Evolutionary conservation across 805 yeast genomes (phyloP).

Genomic region (Tetrapisispora iriomotensis): DNA sequence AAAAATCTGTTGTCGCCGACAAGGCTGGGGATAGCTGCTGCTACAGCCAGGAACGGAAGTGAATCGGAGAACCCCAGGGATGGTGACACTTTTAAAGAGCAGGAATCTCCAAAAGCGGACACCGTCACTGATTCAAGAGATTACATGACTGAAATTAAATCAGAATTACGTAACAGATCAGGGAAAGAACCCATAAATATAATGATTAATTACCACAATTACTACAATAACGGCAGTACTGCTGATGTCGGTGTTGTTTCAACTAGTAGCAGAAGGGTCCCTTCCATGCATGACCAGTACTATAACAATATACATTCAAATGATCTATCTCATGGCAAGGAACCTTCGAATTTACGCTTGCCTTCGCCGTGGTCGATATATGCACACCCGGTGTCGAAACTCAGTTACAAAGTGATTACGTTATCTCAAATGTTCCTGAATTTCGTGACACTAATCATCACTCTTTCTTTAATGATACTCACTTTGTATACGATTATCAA

Average conservation of each 20-base stretch:
- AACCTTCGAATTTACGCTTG: slow-evolving; percentile 11
- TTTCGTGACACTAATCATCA: slow-evolving; percentile 36
- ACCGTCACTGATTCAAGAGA: background rate
- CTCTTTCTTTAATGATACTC: slow-evolving; percentile 34
- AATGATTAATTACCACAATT: slow-evolving; percentile 23
- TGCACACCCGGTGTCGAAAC: slow-evolving; percentile 42
- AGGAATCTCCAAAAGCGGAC: background rate
- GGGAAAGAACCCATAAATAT: slow-evolving; percentile 18
- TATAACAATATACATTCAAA: background rate
- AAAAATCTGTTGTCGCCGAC: slow-evolving; percentile 24
- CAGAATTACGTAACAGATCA: slow-evolving; percentile 12
- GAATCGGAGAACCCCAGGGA: slow-evolving; percentile 5
- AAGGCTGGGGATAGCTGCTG: slow-evolving; percentile 23
- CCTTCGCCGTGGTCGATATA: slow-evolving; percentile 53
- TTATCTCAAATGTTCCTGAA: slow-evolving; percentile 51
- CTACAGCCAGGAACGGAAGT: slow-evolving; percentile 5
- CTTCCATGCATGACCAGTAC: slow-evolving; percentile 3
- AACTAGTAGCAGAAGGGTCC: background rate
- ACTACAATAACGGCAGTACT: slow-evolving; percentile 9
- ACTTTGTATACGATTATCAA: slow-evolving; percentile 39
- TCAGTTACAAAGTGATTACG: slow-evolving; percentile 50
- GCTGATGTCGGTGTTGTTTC: background rate
- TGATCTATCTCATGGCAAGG: background rate
- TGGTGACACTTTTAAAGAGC: slow-evolving; percentile 8
- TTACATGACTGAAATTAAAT: slow-evolving; percentile 5